Evolutionary conservation across 805 yeast genomes (phyloP), one percentile per base, ranked within the genome.

Genomic region (Ogataea trehaloabstinens): DNA sequence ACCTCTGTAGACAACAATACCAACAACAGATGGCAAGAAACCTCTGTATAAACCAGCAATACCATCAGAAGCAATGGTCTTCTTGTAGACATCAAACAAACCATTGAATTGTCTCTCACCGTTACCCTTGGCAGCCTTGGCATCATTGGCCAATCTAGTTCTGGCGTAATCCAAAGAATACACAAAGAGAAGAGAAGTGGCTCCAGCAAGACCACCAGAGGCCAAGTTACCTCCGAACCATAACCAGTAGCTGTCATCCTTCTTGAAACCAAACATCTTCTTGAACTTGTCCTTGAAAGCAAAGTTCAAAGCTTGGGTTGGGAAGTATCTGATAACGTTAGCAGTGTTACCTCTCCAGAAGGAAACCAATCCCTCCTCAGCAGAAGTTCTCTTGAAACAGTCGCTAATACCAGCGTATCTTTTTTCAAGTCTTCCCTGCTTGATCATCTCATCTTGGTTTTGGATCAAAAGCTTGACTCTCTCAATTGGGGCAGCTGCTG

Each of bases 281-380:
- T 89, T 89, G 78, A 90, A 86, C 76, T 87, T 85, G 72, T 90
- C 97, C 80, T 89, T 90, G 91, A 89, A 90, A 64, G 97, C 97
- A 64, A 89, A 90, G 85, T 89, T 89, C 68, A 89, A 81, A 62
- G 97, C 97, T 77, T 89, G 97, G 70, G 97, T 90, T 72, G 97
- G 97, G 95, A 89, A 89, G 82, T 90, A 89, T 80, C 97, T 86
- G 77, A 89, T 83, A 68, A 89, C 97, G 75, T 89, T 89, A 64
- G 97, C 97, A 55, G 96, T 90, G 90, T 89, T 89, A 81, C 97
- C 97, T 85, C 96, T 85, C 97, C 97, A 89, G 91, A 89, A 88
- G 51, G 97, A 74, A 55, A 73, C 77, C 51, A 85, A 63, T 82
- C 97, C 97, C 78, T 89, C 97, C 58, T 84, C 87, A 58, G 85